Base-by-base conservation (phyloP, 306 rosid genomes). In the Prunus padus region DNA sequence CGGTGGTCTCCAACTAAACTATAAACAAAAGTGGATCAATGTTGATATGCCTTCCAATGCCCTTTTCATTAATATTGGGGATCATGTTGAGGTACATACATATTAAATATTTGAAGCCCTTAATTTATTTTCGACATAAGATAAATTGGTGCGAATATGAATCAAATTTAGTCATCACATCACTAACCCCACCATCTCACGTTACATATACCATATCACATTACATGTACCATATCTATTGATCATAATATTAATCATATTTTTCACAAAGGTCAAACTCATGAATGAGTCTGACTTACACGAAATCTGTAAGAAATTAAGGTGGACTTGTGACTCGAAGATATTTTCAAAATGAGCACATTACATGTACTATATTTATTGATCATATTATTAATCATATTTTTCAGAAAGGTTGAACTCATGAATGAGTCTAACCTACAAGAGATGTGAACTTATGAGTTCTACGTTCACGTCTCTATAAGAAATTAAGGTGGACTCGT, bases 1-100 rank as follows among this genome's bases (percentile, higher is more conserved):
- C 65, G 90, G 90, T 12, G 87, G 87, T 14, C 90, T 86, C 11
- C 90, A 78, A 81, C 46, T 84, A 31, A 71, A 76, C 1, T 85
- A 84, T 59, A 54, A 76, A 4, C 87, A 87, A 62, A 52, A 66
- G 0, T 86, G 90, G 90, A 81, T 83, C 55, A 84, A 73, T 61
- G 76, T 61, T 70, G 10, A 73, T 55, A 81, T 86, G 45, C 90
- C 90, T 23, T 77, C 30, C 54, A 71, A 61, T 57, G 84, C 82
- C 50, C 81, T 86, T 31, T 87, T 86, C 57, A 76, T 86, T 15
- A 85, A 84, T 15, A 71, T 79, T 33, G 90, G 81, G 46, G 90
- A 86, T 79, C 88, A 84, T 60, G 84, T 83, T 73, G 88, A 84
- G 88, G 90, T 86, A 65, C 65, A n/a, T 42, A 26, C 7, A 30